phyloP scores from a whole-genome alignment of 495 filamentous ascomycete species.

The Neurospora sp. region DNA sequence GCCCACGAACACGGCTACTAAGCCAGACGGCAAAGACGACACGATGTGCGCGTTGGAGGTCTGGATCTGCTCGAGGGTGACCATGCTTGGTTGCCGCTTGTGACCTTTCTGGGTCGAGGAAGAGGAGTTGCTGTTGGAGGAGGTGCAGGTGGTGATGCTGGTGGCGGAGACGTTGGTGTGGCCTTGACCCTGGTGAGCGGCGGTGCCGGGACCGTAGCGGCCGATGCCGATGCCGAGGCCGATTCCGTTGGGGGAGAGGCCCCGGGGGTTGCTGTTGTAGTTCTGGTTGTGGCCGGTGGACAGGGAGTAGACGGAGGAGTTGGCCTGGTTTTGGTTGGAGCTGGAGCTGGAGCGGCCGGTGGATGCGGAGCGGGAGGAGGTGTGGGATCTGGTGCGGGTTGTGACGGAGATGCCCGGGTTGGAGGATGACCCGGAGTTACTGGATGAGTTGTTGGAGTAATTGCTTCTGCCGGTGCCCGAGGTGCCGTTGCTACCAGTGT shows the following conservation, averaged over 20 bases:
- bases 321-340: neutral
- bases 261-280: neutral
- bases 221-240: neutral
- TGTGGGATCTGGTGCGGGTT: neutral
- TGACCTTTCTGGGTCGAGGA: conserved; percentile 8
- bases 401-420: neutral
- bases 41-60: conserved; percentile 31
- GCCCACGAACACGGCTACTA: conserved; percentile 52
- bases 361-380: neutral
- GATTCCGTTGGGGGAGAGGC: neutral
- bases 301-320: neutral
- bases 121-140: neutral
- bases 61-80: conserved; percentile 24
- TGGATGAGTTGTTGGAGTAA: neutral
- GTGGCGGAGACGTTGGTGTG: neutral
- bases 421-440: neutral
- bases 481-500: neutral
- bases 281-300: neutral
- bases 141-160: neutral
- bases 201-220: neutral
- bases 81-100: conserved; percentile 23
- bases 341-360: neutral
- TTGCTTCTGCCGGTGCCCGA: neutral
- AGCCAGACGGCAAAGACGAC: conserved; percentile 24
- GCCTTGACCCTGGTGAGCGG: neutral